phyloP scores from a whole-genome alignment of 805 yeast species.

The Lachancea waltii region DNA sequence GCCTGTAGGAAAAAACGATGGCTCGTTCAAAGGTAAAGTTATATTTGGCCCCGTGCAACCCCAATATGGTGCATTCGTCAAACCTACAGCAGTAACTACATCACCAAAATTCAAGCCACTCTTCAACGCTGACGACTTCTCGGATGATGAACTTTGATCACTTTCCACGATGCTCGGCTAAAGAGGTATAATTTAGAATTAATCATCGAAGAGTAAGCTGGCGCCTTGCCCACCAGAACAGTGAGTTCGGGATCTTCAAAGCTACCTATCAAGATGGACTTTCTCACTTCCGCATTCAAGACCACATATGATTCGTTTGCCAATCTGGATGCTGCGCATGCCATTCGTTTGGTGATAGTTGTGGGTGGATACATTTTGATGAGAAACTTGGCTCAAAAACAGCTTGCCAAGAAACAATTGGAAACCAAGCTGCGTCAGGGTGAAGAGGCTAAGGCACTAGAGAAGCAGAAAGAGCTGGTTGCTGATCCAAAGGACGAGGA shows the following conservation, averaged over 20 bases:
- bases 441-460: conserved; percentile 26
- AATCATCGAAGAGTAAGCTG: no score
- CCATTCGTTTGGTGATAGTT: conserved; percentile 35
- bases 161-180: no score
- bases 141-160: conserved; percentile 33
- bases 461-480: conserved; percentile 27
- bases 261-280: conserved; percentile 7
- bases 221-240: no score
- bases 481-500: conserved; percentile 35
- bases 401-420: conserved; percentile 51
- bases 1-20: conserved; percentile 83
- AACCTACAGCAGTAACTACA: conserved; percentile 59
- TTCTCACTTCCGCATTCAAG: conserved; percentile 13
- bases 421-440: conserved; percentile 41
- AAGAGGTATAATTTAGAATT: no score
- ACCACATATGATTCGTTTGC: conserved; percentile 18
- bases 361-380: conserved; percentile 59
- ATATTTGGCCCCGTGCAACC: conserved; percentile 50
- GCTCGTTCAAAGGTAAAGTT: conserved; percentile 53
- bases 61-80: conserved; percentile 72
- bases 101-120: conserved; percentile 48
- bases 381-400: conserved; percentile 50
- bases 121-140: conserved; percentile 39
- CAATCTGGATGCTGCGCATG: conserved; percentile 15
- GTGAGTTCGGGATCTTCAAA: no score